Conservation (phyloP, 129 eudicot genomes). For the Smallanthus sonchifolius region DNA sequence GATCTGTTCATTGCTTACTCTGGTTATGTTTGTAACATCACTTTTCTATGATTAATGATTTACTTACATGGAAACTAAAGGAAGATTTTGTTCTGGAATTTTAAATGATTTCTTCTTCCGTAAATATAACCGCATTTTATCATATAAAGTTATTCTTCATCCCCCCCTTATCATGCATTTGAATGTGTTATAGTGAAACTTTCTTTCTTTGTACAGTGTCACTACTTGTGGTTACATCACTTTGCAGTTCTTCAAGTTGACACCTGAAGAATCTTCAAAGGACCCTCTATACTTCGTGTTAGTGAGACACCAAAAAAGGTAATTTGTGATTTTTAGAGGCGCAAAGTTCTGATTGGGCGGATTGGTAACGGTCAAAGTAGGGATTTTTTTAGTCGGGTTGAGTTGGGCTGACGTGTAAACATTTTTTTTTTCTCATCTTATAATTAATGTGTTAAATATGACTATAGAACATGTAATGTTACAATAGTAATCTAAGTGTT, state of each 20-base stretch:
- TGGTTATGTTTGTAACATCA: neutral
- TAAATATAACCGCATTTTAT: neutral
- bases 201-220: conserved; percentile 44
- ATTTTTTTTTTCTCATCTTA: no score
- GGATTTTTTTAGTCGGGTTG: no score
- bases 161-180: no score
- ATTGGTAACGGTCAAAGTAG: no score
- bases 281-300: conserved; percentile 73
- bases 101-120: no score
- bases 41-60: neutral
- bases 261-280: conserved; percentile 68
- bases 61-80: neutral
- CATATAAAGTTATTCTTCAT: neutral
- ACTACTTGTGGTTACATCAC: conserved; percentile 68
- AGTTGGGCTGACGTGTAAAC: no score
- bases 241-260: conserved; percentile 58
- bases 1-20: neutral
- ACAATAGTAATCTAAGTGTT: neutral
- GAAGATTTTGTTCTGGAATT: no score
- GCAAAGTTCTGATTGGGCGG: no score
- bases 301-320: conserved; percentile 46
- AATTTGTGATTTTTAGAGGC: neutral
- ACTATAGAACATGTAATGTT: neutral
- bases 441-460: neutral
- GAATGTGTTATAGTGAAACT: neutral